A percentile compares a stretch with the other conserved stretches of the same genome.
Conservation (phyloP, 202 grass and related monocot species). For the Dendrocalamus latiflorus region DNA sequence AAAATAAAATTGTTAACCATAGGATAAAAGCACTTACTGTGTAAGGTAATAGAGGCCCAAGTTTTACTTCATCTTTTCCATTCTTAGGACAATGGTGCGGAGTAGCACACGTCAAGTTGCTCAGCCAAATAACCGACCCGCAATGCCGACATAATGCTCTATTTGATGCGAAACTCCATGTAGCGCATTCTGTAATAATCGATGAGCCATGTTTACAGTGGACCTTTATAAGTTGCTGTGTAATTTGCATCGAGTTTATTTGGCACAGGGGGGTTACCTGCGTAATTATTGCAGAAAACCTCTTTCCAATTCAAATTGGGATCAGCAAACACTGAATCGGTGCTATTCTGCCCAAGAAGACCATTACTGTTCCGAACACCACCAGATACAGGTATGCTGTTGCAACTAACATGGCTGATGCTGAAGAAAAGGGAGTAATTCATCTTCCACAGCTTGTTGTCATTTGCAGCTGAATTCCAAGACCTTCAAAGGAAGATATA, state of each 20-base stretch:
- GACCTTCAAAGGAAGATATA: conserved; percentile 40
- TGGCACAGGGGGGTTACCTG: conserved; percentile 29
- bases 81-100: conserved; percentile 47
- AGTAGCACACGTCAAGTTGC: conserved; percentile 46
- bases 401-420: background rate
- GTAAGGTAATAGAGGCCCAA: conserved; percentile 49
- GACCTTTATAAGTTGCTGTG: background rate
- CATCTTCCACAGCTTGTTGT: conserved; percentile 61
- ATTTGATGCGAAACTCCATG: conserved; percentile 48
- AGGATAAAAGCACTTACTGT: conserved; percentile 45
- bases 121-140: conserved; percentile 67
- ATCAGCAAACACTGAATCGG: background rate
- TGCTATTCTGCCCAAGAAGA: conserved; percentile 23
- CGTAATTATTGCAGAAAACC: conserved; percentile 48
- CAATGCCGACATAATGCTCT: conserved; percentile 58
- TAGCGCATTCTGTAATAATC: conserved; percentile 38
- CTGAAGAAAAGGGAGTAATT: conserved; percentile 63
- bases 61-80: conserved; percentile 34
- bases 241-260: background rate
- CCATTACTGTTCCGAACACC: background rate
- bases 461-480: conserved; percentile 82
- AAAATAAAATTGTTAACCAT: background rate
- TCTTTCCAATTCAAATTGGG: conserved; percentile 49
- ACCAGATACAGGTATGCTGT: conserved; percentile 3
- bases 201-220: background rate